phyloP scores from a whole-genome alignment of 441 rosid species.

The Geranium incanum region DNA sequence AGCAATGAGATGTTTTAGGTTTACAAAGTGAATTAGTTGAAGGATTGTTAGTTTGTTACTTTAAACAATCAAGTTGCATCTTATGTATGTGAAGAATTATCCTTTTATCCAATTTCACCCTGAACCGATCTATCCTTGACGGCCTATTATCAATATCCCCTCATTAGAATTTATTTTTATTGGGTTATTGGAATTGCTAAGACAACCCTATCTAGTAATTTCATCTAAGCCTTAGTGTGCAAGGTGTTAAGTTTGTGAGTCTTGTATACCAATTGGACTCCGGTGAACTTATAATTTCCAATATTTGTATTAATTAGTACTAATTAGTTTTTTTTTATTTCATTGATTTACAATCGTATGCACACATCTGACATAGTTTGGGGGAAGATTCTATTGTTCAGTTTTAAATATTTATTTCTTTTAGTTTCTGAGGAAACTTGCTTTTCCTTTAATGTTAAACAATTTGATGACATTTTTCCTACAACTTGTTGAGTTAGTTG shows the following conservation, averaged over 20 bases:
- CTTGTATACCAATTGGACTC: not conserved
- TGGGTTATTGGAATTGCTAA: not conserved
- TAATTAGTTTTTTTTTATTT: no score
- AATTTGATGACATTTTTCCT: not conserved
- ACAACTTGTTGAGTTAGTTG: not conserved
- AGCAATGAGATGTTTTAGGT: no score
- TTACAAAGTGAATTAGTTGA: no score
- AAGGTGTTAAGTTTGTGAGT: not conserved
- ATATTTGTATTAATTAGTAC: not conserved
- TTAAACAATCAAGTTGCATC: no score
- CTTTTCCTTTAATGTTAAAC: no score
- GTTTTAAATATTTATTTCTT: not conserved
- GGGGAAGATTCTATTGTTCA: not conserved
- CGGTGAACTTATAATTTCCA: not conserved
- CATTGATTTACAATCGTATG: not conserved
- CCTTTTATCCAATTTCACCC: not conserved
- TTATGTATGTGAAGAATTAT: not conserved
- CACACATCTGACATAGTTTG: not conserved
- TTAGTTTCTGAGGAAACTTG: not conserved
- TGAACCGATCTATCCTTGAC: not conserved
- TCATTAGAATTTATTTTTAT: no score
- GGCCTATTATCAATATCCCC: not conserved
- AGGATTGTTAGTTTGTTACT: no score
- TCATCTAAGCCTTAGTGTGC: not conserved
- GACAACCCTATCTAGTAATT: not conserved